Percentiles rank a stretch among this genome's conserved stretches.
Evolutionary conservation across 148 eudicot species (phyloP).

Genomic region (Pouteria glomerata): DNA sequence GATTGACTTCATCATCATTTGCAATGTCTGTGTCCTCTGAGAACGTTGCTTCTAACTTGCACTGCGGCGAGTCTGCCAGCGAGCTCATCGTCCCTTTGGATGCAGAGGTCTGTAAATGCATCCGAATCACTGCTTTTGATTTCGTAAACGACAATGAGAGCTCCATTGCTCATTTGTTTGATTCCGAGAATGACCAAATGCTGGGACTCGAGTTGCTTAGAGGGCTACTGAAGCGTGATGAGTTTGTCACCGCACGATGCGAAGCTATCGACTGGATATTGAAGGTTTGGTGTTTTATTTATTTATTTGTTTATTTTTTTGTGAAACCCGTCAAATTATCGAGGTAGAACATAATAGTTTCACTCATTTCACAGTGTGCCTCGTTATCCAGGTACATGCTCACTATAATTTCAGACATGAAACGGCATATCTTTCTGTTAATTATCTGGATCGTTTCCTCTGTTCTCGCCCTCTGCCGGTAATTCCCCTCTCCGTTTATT

Average conservation of each 20-base stretch:
- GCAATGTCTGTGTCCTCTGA: background rate
- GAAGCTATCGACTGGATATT: constrained; percentile 6
- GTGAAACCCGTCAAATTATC: background rate
- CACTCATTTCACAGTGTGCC: background rate
- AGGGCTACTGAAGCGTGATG: background rate
- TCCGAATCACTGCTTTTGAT: background rate
- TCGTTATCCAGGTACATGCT: background rate
- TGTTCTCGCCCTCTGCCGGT: background rate
- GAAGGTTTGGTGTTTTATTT: background rate
- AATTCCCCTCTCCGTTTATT: background rate
- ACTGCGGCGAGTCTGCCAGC: background rate
- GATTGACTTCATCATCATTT: background rate
- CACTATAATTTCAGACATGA: constrained; percentile 4
- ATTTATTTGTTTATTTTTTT: background rate
- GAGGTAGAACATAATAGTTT: too few relatives aligned
- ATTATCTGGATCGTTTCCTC: constrained; percentile 8
- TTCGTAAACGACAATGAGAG: background rate
- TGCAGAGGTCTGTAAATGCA: background rate
- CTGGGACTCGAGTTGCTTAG: background rate
- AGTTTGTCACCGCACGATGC: background rate
- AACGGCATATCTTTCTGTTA: constrained; percentile 7
- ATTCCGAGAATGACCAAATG: constrained; percentile 3
- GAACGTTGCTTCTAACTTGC: background rate
- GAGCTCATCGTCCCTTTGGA: background rate
- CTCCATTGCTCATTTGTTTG: background rate